Conservation (phyloP, 352 stramenopile species). For the Phytopythium oedochilum region DNA sequence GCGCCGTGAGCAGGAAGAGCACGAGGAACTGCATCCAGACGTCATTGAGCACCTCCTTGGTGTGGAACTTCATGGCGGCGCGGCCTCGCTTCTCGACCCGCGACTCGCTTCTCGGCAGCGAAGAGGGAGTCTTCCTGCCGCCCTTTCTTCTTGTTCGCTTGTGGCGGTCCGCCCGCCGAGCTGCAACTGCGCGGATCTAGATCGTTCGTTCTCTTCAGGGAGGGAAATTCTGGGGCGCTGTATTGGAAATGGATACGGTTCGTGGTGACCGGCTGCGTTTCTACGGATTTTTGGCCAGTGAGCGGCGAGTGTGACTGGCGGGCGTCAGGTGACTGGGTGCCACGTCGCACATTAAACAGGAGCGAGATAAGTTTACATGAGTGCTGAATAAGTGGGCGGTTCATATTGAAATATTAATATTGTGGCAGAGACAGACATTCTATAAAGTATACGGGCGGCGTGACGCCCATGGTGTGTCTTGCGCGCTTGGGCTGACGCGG, state of each 20-base stretch:
- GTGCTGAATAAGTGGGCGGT: neutral
- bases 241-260: neutral
- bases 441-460: neutral
- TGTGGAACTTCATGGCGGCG: slow-evolving; percentile 69
- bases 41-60: slow-evolving; percentile 75
- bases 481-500: neutral
- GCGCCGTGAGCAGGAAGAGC: slow-evolving; percentile 68
- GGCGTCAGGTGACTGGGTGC: slow-evolving; percentile 5
- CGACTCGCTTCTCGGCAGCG: neutral
- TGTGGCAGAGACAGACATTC: neutral
- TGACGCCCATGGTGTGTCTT: neutral
- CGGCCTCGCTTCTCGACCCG: neutral
- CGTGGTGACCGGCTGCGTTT: neutral
- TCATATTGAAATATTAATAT: neutral
- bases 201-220: neutral
- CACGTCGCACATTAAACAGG: neutral
- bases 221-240: neutral
- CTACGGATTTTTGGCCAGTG: slow-evolving; percentile 4
- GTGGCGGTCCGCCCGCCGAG: neutral
- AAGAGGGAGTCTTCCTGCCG: neutral
- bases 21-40: slow-evolving; percentile 80
- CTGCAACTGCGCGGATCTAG: slow-evolving; percentile 2
- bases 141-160: slow-evolving; percentile 1
- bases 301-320: neutral
- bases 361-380: neutral